Conservation (phyloP, 495 filamentous ascomycete species). For the Jackrogersella multiformis region DNA sequence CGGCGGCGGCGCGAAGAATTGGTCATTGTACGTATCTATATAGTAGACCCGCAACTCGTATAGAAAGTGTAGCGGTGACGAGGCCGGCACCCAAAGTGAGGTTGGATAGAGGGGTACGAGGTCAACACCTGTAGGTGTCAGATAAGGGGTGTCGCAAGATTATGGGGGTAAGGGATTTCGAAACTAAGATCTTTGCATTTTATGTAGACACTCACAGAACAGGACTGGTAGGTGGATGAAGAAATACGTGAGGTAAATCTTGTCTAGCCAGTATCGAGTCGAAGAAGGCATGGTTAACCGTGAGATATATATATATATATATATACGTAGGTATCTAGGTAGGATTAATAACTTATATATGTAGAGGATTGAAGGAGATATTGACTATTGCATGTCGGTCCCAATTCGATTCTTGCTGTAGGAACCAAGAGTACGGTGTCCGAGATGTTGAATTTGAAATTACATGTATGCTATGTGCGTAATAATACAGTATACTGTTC, state of each 20-base stretch:
- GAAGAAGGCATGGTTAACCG: conserved; percentile 45
- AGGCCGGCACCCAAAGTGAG: conserved; percentile 56
- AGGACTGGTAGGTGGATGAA: conserved; percentile 72
- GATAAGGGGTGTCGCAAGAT: not conserved
- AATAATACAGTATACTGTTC: not conserved
- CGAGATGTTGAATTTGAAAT: not conserved
- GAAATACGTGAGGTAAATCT: conserved; percentile 77
- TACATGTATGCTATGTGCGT: not conserved
- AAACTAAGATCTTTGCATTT: not conserved
- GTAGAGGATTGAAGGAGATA: not conserved
- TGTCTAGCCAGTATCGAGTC: conserved; percentile 50
- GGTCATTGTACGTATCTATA: conserved; percentile 75
- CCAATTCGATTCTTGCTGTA: not conserved
- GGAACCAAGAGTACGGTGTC: not conserved
- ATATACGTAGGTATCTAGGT: too few relatives aligned
- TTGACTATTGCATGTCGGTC: not conserved
- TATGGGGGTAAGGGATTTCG: not conserved
- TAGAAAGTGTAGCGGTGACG: conserved; percentile 58
- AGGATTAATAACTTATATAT: not conserved
- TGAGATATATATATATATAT: not conserved
- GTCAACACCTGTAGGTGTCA: conserved; percentile 65
- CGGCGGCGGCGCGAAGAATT: conserved; percentile 73
- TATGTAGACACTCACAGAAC: conserved; percentile 67
- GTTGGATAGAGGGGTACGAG: conserved; percentile 71
- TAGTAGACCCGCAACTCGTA: conserved; percentile 67